These are phyloP conservation scores for Phaffomyces antillensis DNA, from an alignment of 805 yeast genomes.

Conservation along the genomic window DNA sequence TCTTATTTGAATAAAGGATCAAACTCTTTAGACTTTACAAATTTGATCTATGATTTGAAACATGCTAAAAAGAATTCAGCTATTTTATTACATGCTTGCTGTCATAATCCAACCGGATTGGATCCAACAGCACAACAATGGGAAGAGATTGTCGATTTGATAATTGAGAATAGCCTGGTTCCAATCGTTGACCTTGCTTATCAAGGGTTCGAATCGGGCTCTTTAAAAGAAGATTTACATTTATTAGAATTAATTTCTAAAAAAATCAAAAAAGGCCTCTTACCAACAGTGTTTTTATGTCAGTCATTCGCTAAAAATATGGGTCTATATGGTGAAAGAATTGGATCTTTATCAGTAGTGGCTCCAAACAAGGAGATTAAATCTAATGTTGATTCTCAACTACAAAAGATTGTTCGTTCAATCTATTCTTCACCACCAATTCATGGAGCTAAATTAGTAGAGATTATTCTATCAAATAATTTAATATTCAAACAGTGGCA, in stretches of 20 bases:
- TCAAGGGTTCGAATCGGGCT: slow-evolving; percentile 91
- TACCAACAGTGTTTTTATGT: slow-evolving; percentile 54
- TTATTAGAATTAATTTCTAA: slow-evolving; percentile 39
- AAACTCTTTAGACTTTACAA: slow-evolving; percentile 59
- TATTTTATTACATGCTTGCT: slow-evolving; percentile 85
- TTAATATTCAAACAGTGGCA: slow-evolving; percentile 69
- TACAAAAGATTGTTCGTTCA: slow-evolving; percentile 78
- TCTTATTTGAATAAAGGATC: slow-evolving; percentile 60
- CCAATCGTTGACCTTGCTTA: slow-evolving; percentile 92
- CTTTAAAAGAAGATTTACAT: slow-evolving; percentile 64
- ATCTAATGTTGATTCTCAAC: slow-evolving; percentile 60
- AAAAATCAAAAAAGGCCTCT: slow-evolving; percentile 33
- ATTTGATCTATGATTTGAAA: slow-evolving; percentile 52
- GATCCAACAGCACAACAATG: slow-evolving; percentile 82
- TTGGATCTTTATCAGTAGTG: slow-evolving; percentile 68
- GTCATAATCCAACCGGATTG: slow-evolving; percentile 96
- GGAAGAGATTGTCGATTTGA: slow-evolving; percentile 62
- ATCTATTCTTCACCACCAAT: slow-evolving; percentile 91
- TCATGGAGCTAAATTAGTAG: slow-evolving; percentile 88
- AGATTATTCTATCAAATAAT: slow-evolving; percentile 58
- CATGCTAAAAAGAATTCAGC: slow-evolving; percentile 51
- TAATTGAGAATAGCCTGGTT: slow-evolving; percentile 51
- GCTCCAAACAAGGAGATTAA: slow-evolving; percentile 48
- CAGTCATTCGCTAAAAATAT: slow-evolving; percentile 94
- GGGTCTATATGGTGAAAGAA: slow-evolving; percentile 94